Conservation (phyloP, 441 rosid genomes). For the Pelargonium citronellum region DNA sequence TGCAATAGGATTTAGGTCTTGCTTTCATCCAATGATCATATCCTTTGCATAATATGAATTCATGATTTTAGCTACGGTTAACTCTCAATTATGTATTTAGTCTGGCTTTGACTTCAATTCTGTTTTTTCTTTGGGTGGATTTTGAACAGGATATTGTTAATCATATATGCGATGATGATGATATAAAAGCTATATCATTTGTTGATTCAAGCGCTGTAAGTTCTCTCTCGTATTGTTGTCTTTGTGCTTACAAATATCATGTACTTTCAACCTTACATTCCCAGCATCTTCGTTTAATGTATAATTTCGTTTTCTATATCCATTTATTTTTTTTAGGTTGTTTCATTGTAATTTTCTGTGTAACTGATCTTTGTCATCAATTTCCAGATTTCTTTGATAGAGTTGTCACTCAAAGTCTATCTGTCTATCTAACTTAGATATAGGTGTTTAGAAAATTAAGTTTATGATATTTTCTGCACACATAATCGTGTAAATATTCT, state of each 20-base stretch:
- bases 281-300: no score
- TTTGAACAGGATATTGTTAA: conserved; percentile 37
- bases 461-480: background rate
- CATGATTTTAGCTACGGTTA: background rate
- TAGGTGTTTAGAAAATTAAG: background rate
- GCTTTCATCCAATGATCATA: background rate
- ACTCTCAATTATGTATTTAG: no score
- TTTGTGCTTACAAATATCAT: background rate
- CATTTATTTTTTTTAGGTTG: no score
- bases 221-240: conserved; percentile 11
- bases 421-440: background rate
- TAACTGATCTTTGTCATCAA: no score
- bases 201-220: conserved; percentile 36
- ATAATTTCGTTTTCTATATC: no score
- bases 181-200: conserved; percentile 40
- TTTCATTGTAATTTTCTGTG: no score
- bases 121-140: background rate
- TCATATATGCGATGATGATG: conserved; percentile 44
- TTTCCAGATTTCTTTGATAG: conserved; percentile 5
- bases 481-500: background rate
- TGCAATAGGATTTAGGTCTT: background rate
- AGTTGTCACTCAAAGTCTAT: background rate
- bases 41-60: conserved; percentile 4
- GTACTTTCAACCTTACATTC: background rate
- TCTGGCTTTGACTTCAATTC: background rate